phyloP scores from a whole-genome alignment of 1,139 yeast genomes.

The Blastobotrys apis region DNA sequence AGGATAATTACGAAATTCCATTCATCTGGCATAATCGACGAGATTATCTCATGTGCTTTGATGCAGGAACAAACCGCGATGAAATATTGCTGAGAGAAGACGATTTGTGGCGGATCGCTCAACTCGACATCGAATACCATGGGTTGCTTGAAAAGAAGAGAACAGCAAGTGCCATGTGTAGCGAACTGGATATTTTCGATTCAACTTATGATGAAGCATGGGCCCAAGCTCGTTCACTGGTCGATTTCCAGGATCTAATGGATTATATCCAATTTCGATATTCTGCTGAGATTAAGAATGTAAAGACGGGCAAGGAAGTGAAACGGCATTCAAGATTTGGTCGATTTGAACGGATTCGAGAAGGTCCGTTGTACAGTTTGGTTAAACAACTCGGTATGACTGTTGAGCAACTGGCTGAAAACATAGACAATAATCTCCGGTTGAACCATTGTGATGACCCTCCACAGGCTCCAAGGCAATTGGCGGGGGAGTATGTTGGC shows the following conservation, averaged over 20 bases:
- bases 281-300: constrained; percentile 62
- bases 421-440: constrained; percentile 66
- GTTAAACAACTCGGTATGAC: constrained; percentile 73
- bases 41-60: constrained; percentile 60
- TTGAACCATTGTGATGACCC: constrained; percentile 70
- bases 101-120: constrained; percentile 88
- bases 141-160: constrained; percentile 73
- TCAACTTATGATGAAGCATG: constrained; percentile 54
- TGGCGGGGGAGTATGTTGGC: constrained; percentile 49
- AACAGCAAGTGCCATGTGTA: constrained; percentile 55
- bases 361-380: constrained; percentile 61
- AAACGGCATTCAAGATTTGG: constrained; percentile 72
- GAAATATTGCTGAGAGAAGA: constrained; percentile 50
- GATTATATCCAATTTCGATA: constrained; percentile 81
- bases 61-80: constrained; percentile 13
- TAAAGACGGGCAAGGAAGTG: constrained; percentile 29
- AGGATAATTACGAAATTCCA: constrained; percentile 87
- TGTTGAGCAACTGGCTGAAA: constrained; percentile 79
- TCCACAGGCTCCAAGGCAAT: constrained; percentile 56
- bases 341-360: constrained; percentile 69
- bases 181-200: constrained; percentile 54
- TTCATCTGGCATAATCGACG: constrained; percentile 94
- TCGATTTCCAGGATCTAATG: constrained; percentile 81
- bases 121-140: constrained; percentile 83
- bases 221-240: constrained; percentile 56